A percentile compares a stretch with the other conserved stretches of the same genome.
Evolutionary conservation across 192 early-diverging fungal species (phyloP).

Genomic region (Entophlyctis helioformis): DNA sequence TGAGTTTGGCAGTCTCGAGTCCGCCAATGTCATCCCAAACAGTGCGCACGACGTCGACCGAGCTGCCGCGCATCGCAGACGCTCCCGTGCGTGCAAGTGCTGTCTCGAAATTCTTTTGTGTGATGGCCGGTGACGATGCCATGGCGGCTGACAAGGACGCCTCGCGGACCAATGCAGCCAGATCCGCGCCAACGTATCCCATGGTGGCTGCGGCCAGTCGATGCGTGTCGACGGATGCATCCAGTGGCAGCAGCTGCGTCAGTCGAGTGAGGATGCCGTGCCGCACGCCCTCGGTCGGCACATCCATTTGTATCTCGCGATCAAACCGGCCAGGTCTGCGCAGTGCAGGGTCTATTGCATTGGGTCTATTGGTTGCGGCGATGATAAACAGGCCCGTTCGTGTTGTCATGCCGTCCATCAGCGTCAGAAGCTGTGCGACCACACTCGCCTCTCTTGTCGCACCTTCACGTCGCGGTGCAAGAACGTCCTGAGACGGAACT

Average conservation of each 20-base stretch:
- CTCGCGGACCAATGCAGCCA: constrained; percentile 73
- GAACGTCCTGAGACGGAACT: constrained; percentile 44
- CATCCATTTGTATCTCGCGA: constrained; percentile 68
- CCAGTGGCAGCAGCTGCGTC: constrained; percentile 42
- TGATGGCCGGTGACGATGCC: constrained; percentile 11
- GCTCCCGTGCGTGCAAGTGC: constrained; percentile 54
- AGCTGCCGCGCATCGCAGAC: constrained; percentile 47
- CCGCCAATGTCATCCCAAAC: constrained; percentile 87
- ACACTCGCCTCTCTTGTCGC: constrained; percentile 59
- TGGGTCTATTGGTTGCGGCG: constrained; percentile 83
- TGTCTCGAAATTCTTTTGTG: constrained; percentile 46
- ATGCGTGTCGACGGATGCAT: constrained; percentile 34
- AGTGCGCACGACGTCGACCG: constrained; percentile 40
- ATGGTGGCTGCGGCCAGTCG: constrained; percentile 45
- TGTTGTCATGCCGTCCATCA: constrained; percentile 76
- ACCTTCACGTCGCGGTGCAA: constrained; percentile 53
- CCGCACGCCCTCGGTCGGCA: constrained; percentile 54
- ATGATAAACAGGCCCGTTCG: constrained; percentile 55
- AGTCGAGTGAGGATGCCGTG: constrained; percentile 47
- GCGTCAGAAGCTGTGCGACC: constrained; percentile 78
- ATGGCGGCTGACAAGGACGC: constrained; percentile 45
- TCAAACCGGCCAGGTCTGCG: constrained; percentile 79
- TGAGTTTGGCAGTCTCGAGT: constrained; percentile 64
- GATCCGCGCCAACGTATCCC: constrained; percentile 92
- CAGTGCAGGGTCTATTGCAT: constrained; percentile 71